Percentiles rank a stretch among this genome's conserved stretches.
Conservation (phyloP, 495 filamentous ascomycete species). For the Penicillium macrosclerotiorum region DNA sequence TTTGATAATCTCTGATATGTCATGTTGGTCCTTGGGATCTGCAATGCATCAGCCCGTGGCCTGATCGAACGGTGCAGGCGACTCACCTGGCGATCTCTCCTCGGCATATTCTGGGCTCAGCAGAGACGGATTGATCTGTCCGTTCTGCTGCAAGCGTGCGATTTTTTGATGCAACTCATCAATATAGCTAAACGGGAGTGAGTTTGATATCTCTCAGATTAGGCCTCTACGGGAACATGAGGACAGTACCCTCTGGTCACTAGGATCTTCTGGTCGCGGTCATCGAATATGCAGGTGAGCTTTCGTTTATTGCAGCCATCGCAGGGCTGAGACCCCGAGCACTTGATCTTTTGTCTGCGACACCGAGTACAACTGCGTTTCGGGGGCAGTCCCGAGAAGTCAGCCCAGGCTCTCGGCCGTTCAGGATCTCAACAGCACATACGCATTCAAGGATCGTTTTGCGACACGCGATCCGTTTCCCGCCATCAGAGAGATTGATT, state of each 20-base stretch:
- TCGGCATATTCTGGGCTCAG: conserved; percentile 17
- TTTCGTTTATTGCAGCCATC: conserved; percentile 43
- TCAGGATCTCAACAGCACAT: conserved; percentile 2
- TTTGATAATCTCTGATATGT: conserved; percentile 8
- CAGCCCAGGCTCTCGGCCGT: neutral
- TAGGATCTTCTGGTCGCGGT: conserved; percentile 41
- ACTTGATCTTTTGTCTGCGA: conserved; percentile 47
- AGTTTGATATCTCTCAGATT: neutral
- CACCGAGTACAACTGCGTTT: conserved; percentile 39
- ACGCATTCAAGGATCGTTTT: conserved; percentile 43
- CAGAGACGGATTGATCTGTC: conserved; percentile 13
- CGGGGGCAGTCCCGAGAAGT: neutral
- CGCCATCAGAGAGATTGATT: conserved; percentile 14
- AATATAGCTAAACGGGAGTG: conserved; percentile 28
- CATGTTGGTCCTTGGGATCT: conserved; percentile 20
- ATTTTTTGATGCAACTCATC: conserved; percentile 36
- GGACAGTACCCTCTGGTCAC: conserved; percentile 37
- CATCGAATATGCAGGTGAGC: conserved; percentile 39
- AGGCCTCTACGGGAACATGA: neutral
- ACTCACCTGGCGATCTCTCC: conserved; percentile 12
- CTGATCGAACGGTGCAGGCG: neutral
- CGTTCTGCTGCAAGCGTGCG: conserved; percentile 22
- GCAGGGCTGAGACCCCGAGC: conserved; percentile 42
- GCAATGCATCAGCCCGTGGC: neutral
- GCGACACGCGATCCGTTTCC: conserved; percentile 23